Evolutionary conservation across 805 yeast species (phyloP), one percentile per base, ranked within the genome.

Genomic region (Candida yuanshanica): DNA sequence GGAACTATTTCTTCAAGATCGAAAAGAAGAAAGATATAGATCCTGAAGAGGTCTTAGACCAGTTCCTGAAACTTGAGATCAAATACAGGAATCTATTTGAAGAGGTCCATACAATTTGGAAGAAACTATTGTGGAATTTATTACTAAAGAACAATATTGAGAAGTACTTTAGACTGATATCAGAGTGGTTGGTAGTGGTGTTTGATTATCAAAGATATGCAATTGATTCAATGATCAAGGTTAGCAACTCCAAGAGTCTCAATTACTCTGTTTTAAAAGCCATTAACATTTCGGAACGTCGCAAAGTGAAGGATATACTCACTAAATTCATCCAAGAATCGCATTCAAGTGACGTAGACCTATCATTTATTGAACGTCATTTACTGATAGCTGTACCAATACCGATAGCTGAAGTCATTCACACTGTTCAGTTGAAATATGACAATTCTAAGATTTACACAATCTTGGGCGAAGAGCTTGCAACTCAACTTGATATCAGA

Each of bases 381-480:
- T 58, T 80, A 29, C 46, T 50, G 23, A 78, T 85, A 37, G 65
- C 72, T 3, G 91, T 84, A 6, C 72, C 81, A 0, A 64, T 83
- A 17, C 91, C 93, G 0, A 59, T 66, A 4, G 70, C 79, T 8
- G 74, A 79, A 46, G 69, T 77, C 16, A 69, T 84, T 17, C 89
- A 83, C 49, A 68, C 74, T 8, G 72, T 79, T 7, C 79, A 77
- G 35, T 45, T 71, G n/a, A 51, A 51, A 2, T 37, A 60, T 4
- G 49, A 49, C 62, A 62, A 58, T 32, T 60, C 65, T 24, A 47
- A 64, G 9, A 77, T 72, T 37, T 77, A 70, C 46, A 56, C 44
- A 1, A 33, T 71, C 9, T 79, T 84, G 1, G 93, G 93, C 3
- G 79, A 77, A 37, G 79, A 83, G 1, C 73, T 86, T n/a, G 45